phyloP scores from a whole-genome alignment of 768 basidiomycete species.

The Phanerodontia chrysosporium region DNA sequence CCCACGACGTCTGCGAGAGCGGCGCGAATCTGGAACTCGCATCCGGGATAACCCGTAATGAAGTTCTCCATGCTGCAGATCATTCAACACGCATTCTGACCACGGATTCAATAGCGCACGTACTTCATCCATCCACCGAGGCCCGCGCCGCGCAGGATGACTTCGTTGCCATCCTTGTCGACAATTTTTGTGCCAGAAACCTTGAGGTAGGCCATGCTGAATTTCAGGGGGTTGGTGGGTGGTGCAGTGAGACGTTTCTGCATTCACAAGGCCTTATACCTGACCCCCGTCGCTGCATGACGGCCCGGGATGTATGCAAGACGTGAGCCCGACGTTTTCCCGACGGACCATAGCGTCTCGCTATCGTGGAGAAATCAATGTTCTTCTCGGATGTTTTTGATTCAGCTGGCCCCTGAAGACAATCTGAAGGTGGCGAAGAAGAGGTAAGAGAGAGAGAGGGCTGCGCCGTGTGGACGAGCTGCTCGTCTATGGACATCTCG shows the following conservation, averaged over 20 bases:
- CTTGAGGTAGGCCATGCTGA: constrained; percentile 40
- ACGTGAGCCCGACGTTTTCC: constrained; percentile 2
- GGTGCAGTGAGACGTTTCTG: background rate
- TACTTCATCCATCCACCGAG: constrained; percentile 89
- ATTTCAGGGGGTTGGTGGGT: background rate
- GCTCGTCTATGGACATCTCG: too few relatives aligned
- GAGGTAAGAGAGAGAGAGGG: too few relatives aligned
- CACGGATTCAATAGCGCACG: constrained; percentile 23
- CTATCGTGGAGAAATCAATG: background rate
- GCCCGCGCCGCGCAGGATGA: constrained; percentile 69
- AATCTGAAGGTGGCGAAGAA: too few relatives aligned
- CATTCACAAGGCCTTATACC: background rate
- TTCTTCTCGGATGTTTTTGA: background rate
- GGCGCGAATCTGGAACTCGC: constrained; percentile 72
- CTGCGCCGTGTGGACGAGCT: too few relatives aligned
- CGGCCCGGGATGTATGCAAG: background rate
- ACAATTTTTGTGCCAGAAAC: constrained; percentile 60
- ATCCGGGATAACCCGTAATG: constrained; percentile 76
- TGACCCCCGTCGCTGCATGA: background rate
- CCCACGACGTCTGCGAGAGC: constrained; percentile 63
- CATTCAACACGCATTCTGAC: background rate
- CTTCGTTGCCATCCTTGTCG: constrained; percentile 50
- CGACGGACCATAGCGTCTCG: constrained; percentile 1
- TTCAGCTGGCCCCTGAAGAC: too few relatives aligned
- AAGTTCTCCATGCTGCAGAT: constrained; percentile 67